These are phyloP conservation scores for Cytospora piceae DNA, from an alignment of 2,329 filamentous ascomycete species.

Conservation along the genomic window DNA sequence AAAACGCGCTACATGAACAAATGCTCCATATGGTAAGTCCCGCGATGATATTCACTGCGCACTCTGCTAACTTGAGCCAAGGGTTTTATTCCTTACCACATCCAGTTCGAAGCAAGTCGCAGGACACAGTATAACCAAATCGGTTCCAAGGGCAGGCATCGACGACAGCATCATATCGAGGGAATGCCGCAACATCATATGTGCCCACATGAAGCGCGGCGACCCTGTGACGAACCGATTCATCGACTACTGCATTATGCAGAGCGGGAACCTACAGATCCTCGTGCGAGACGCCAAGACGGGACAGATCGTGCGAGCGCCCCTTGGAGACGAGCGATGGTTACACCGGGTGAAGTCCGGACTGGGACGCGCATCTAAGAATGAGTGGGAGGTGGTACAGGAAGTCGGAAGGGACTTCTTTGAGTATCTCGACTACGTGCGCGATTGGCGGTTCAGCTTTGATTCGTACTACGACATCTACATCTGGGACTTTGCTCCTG, in stretches of 20 bases:
- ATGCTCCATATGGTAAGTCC: conserved; percentile 44
- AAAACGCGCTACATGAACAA: conserved; percentile 44
- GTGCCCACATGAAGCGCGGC: conserved; percentile 41
- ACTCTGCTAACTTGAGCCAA: neutral
- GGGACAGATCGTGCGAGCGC: conserved; percentile 37
- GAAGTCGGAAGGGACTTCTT: conserved; percentile 36
- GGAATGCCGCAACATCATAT: conserved; percentile 38
- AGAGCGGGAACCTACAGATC: conserved; percentile 35
- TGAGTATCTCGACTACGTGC: conserved; percentile 31
- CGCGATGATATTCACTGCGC: neutral
- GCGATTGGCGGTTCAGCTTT: conserved; percentile 37
- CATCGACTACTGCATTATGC: conserved; percentile 39
- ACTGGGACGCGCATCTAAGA: conserved; percentile 17
- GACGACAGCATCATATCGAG: conserved; percentile 34
- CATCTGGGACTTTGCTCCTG: conserved; percentile 39
- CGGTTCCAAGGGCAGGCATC: conserved; percentile 33
- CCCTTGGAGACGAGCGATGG: conserved; percentile 35
- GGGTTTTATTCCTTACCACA: conserved; percentile 18
- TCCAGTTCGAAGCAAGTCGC: conserved; percentile 28
- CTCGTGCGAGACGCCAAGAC: conserved; percentile 39
- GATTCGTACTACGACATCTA: conserved; percentile 40
- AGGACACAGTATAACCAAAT: conserved; percentile 34
- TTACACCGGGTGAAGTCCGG: conserved; percentile 32
- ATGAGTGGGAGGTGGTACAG: conserved; percentile 34
- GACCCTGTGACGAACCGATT: conserved; percentile 39